Percentiles rank a stretch among this genome's conserved stretches.
Conservation (phyloP, 2,329 filamentous ascomycete species). For the Chaetomium globosum region DNA sequence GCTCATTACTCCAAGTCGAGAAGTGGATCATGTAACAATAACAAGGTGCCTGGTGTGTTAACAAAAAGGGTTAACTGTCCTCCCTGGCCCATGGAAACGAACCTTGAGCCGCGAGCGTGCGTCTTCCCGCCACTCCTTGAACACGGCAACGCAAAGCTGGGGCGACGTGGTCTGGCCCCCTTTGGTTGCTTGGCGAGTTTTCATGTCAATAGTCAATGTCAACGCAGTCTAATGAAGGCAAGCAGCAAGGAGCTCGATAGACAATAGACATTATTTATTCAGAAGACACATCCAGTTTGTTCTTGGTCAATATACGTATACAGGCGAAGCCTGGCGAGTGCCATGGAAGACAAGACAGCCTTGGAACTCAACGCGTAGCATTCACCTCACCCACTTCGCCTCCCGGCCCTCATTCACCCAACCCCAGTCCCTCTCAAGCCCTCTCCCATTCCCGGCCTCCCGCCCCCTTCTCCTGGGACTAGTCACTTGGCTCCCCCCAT, state of each 20-base stretch:
- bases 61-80: not conserved
- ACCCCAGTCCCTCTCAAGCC: not conserved
- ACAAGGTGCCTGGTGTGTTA: not conserved
- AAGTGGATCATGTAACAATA: no score
- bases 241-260: not conserved
- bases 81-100: not conserved
- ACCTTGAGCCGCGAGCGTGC: not conserved
- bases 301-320: not conserved
- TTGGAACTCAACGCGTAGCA: not conserved
- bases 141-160: not conserved
- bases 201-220: not conserved
- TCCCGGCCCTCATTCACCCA: not conserved
- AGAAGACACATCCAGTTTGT: not conserved
- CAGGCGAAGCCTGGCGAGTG: not conserved
- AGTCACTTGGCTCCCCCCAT: no score
- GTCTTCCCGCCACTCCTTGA: not conserved
- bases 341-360: not conserved
- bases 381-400: no score
- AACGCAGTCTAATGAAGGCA: not conserved
- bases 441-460: not conserved
- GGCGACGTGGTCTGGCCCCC: not conserved
- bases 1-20: not conserved
- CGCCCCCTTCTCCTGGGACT: no score
- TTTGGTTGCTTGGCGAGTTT: not conserved
- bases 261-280: slow-evolving; percentile 10